Evolutionary conservation across 768 basidiomycete species (phyloP), one percentile per base, ranked within the genome.

Genomic region (Tricholoma furcatifolium): DNA sequence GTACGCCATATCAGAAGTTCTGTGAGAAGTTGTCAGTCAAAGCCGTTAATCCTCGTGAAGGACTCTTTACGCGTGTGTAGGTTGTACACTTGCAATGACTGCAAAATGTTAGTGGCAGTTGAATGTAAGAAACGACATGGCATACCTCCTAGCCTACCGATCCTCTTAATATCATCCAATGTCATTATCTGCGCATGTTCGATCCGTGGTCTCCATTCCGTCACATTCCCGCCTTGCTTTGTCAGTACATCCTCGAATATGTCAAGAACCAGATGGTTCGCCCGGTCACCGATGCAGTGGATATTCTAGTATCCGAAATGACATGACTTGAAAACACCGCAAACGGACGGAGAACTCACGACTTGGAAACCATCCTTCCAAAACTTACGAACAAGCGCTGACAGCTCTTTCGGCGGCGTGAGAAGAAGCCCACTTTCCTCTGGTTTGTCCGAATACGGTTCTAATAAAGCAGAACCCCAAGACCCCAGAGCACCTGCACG

Each of bases 101-200:
- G 40, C n/a, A 30, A n/a, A 20, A 43, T 17, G 24, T 47, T 30
- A 54, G 45, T 27, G 21, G 18, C 11, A 45, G 41, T 9, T 1
- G 20, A 51, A 24, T 24, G 34, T 48, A 15, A 15, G 7, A 21
- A 44, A 17, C 15, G n/a, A 31, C 30, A 27, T 34, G 7, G 65
- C 82, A 34, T 53, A 88, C 93, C 83, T 60, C 91, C 92, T 10
- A 97, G 76, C 45, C 68, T 74, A 30, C 85, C 88, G 18, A 85
- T 76, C 8, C 92, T 77, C 50, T 78, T 65, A 14, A 98, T 61
- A 66, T 98, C 96, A 1, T 78, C 72, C 6, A 64, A 67, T 3
- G 81, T 79, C 71, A 98, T 75, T 43, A 97, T 93, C 66, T 98
- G 96, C 0, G 93, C 88, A 68, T 98, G 96, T 65, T 98, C 96